Base-by-base conservation (phyloP, 73 alveolate species). In the Uronychia setigera region DNA sequence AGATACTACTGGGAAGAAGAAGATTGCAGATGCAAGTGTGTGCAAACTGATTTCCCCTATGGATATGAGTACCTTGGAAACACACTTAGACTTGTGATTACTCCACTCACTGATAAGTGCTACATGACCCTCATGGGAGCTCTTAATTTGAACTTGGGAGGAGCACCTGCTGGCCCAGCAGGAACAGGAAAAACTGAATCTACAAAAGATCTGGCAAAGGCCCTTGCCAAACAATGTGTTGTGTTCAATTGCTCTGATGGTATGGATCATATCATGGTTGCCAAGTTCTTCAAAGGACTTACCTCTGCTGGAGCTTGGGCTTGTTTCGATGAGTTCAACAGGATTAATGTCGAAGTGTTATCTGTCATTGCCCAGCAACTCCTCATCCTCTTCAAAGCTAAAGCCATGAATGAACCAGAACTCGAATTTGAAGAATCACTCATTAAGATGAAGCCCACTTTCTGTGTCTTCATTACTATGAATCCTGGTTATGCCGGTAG, bases 111-210 rank as follows among this genome's bases (percentile, higher is more conserved):
- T 35, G 99, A 99, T 95, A 99, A 97, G 96, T 97, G 99, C 77
- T 96, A 98, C 87, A 96, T 97, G 98, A 98, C 99, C 11, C 91
- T 97, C 28, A 98, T 98, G 99, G 99, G 99, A 32, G 99, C 99
- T 1, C 92, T 98, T 34, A 91, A 96, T 79, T 97, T 98, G 19
- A 97, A 97, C 87, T 77, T 97, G 86, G 99, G 99, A 46, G 99
- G 99, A 27, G 99, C 99, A 58, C 99, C 99, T 19, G 99, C 99
- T 29, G 99, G 99, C n/a, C 99, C 99, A 0, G 99, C 99, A 27
- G 99, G 99, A 75, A 98, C 99, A 14, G 99, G 99, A 1, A 98
- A 98, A 94, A 98, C 99, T 0, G 99, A 98, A 83, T 95, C 99
- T 28, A 96, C 98, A 78, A 97, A 97, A 83, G 99, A 97, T 93